Evolutionary conservation across 345 rosid species (phyloP), one percentile per base, ranked within the genome.

Genomic region (Trapa bicornis): DNA sequence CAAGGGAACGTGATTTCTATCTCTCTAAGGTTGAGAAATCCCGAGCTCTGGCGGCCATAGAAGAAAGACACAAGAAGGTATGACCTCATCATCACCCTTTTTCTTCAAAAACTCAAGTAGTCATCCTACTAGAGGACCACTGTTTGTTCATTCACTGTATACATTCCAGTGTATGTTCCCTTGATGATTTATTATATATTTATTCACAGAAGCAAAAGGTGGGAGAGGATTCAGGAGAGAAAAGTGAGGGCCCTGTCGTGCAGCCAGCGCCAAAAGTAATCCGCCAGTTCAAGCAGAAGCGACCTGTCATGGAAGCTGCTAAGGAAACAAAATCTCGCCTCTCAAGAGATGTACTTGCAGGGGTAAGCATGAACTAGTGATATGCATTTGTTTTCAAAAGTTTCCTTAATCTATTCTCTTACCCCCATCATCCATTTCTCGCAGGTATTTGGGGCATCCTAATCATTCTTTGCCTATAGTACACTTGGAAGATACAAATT

Each of bases 1-100:
- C 82, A 81, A 84, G 96, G 70, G 99, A 93, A 70, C 77, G 85
- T 17, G 97, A 94, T 82, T 85, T 94, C 83, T 88, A 88, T 80
- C 81, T 88, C 64, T 61, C 84, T 45, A 88, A 84, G 77, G 87
- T 94, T 67, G 97, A 94, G 32, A 68, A 85, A 67, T 81, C 96
- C 2, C 87, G 77, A 66, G 96, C 92, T 41, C 65, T 81, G 80
- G 81, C 69, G 41, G 79, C 89, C 50, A 91, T 87, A 41, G 92
- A 91, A 73, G 92, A 83, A 75, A 84, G 95, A 67, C 67, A 86
- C 71, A 84, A 83, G 81, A 91, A 91, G 99, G 97, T 91, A 74
- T 71, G 0, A 65, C 42, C 41, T 62, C 35, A 36, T 50, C 38
- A 65, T 41, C 36, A 32, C 2, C 48, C 38, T 58, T 35, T 0